A percentile compares a stretch with the other conserved stretches of the same genome.
Evolutionary conservation across 257 asterid species (phyloP).

Genomic region (Salvia hispanica): DNA sequence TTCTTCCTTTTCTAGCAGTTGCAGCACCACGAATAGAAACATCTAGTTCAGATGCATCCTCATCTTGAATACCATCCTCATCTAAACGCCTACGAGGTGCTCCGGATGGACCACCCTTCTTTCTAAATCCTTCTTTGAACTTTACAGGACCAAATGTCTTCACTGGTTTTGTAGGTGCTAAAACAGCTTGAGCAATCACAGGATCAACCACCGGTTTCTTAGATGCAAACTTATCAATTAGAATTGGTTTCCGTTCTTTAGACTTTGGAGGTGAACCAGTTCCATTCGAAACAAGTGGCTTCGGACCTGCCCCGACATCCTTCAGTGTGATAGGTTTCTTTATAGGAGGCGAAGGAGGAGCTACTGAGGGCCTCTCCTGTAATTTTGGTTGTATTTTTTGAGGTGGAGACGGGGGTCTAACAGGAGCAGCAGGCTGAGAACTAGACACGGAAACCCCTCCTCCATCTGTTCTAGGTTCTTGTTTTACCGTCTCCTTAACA

Average conservation of each 20-base stretch:
- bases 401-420: slow-evolving; percentile 58
- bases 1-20: slow-evolving; percentile 78
- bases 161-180: slow-evolving; percentile 76
- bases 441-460: slow-evolving; percentile 40
- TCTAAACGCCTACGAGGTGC: slow-evolving; percentile 67
- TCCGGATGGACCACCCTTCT: slow-evolving; percentile 56
- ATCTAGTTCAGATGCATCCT: slow-evolving; percentile 67
- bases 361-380: slow-evolving; percentile 74
- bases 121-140: slow-evolving; percentile 71
- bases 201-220: slow-evolving; percentile 86
- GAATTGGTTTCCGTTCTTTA: slow-evolving; percentile 81
- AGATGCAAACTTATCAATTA: slow-evolving; percentile 91
- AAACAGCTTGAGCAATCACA: slow-evolving; percentile 67
- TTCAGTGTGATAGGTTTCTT: slow-evolving; percentile 80
- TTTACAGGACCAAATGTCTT: slow-evolving; percentile 65
- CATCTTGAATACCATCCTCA: slow-evolving; percentile 51
- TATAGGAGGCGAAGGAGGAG: slow-evolving; percentile 53
- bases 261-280: slow-evolving; percentile 45
- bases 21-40: slow-evolving; percentile 77
- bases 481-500: slow-evolving; percentile 56
- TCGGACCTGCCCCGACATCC: slow-evolving; percentile 72
- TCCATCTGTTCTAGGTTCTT: slow-evolving; percentile 45
- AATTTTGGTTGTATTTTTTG: slow-evolving; percentile 60
- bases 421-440: slow-evolving; percentile 49
- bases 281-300: slow-evolving; percentile 44